These are phyloP conservation scores for Penicillium sp. DNA, from an alignment of 2,329 filamentous ascomycete genomes.

Conservation along the genomic window DNA sequence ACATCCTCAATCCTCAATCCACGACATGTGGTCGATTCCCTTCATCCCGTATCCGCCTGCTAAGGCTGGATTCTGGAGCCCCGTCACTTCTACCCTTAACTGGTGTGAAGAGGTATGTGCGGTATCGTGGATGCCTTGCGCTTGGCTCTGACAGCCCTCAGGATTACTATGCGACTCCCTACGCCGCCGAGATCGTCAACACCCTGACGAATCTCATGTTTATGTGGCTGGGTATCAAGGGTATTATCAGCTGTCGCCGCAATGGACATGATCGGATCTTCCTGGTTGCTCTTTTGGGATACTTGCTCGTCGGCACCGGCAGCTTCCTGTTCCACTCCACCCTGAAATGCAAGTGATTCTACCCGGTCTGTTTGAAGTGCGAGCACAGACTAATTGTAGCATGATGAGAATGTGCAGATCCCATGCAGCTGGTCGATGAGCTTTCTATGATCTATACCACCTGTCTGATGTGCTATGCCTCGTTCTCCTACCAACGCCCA, in stretches of 20 bases:
- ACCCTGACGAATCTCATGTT: constrained; percentile 81
- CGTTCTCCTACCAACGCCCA: constrained; percentile 68
- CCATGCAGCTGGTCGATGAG: constrained; percentile 70
- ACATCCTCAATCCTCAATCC: constrained; percentile 11
- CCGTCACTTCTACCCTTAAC: constrained; percentile 70
- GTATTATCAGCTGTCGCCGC: constrained; percentile 68
- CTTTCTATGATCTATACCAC: constrained; percentile 72
- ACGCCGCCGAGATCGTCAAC: constrained; percentile 75
- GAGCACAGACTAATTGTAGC: constrained; percentile 18
- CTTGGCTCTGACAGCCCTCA: constrained; percentile 32
- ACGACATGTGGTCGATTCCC: constrained; percentile 33
- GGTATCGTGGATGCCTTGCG: background rate
- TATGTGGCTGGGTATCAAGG: constrained; percentile 72
- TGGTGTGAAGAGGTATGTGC: constrained; percentile 72
- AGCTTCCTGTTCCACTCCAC: constrained; percentile 65
- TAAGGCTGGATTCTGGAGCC: constrained; percentile 62
- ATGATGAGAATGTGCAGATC: constrained; percentile 46
- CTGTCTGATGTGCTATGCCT: constrained; percentile 68
- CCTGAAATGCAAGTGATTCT: constrained; percentile 54
- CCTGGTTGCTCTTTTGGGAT: constrained; percentile 63
- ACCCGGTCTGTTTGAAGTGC: background rate
- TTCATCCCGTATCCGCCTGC: constrained; percentile 46
- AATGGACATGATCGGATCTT: constrained; percentile 76
- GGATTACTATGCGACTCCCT: constrained; percentile 73
- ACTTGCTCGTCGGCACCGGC: constrained; percentile 59